These are phyloP conservation scores for Monosporascus ibericus DNA, from an alignment of 2,329 filamentous ascomycete genomes.

Conservation along the genomic window DNA sequence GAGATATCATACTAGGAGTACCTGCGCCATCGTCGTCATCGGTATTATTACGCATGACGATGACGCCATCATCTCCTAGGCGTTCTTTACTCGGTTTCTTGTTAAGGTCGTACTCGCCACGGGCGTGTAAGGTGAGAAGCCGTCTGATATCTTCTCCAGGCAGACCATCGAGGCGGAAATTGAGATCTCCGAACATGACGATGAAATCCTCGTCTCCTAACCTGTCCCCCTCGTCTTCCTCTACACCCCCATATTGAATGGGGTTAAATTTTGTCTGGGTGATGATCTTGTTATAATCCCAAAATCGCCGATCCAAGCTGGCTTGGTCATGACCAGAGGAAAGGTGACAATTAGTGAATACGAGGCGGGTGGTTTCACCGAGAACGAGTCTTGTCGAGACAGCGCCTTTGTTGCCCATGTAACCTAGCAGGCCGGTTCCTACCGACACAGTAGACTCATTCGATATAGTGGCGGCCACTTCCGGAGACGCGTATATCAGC, in stretches of 20 bases:
- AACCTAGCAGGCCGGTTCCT: slow-evolving; percentile 84
- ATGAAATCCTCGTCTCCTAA: slow-evolving; percentile 89
- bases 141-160: slow-evolving; percentile 86
- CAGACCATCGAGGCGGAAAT: slow-evolving; percentile 84
- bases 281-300: slow-evolving; percentile 79
- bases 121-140: slow-evolving; percentile 74
- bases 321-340: slow-evolving; percentile 77
- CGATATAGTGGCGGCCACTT: slow-evolving; percentile 66
- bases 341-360: slow-evolving; percentile 89
- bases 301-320: slow-evolving; percentile 77
- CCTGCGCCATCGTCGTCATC: slow-evolving; percentile 35
- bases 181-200: slow-evolving; percentile 95
- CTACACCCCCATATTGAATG: slow-evolving; percentile 58
- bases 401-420: slow-evolving; percentile 94
- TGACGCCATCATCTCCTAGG: slow-evolving; percentile 43
- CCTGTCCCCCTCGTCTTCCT: slow-evolving; percentile 58
- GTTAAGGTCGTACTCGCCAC: slow-evolving; percentile 64
- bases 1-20: slow-evolving; percentile 25
- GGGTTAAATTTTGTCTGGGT: slow-evolving; percentile 73
- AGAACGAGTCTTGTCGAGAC: slow-evolving; percentile 76
- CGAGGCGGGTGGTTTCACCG: slow-evolving; percentile 81
- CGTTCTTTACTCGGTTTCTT: slow-evolving; percentile 31
- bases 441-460: slow-evolving; percentile 78
- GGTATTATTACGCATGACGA: slow-evolving; percentile 44
- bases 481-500: slow-evolving; percentile 77